Evolutionary conservation across 129 eudicot species (phyloP).

Genomic region (Erigeron canadensis): DNA sequence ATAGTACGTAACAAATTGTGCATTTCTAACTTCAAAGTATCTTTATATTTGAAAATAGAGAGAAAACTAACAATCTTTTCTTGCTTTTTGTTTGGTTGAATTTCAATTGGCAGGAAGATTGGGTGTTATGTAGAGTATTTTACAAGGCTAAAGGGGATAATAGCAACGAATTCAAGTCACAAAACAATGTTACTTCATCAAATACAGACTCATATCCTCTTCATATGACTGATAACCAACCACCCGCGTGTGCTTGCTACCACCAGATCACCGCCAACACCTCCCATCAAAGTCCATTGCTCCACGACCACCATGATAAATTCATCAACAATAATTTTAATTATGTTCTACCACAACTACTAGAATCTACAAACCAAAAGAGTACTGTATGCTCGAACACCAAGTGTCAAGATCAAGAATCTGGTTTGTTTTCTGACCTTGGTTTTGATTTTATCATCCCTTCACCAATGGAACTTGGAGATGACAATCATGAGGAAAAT

Average conservation of each 20-base stretch:
- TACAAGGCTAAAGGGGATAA: conserved; percentile 65
- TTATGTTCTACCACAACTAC: conserved; percentile 11
- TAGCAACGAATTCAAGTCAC: conserved; percentile 32
- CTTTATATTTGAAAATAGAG: background rate
- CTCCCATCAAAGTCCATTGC: conserved; percentile 25
- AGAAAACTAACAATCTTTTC: conserved; percentile 13
- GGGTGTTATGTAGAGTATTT: conserved; percentile 94
- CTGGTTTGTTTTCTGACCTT: conserved; percentile 31
- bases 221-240: conserved; percentile 15
- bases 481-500: conserved; percentile 30
- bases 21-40: background rate
- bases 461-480: conserved; percentile 26
- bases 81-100: conserved; percentile 13
- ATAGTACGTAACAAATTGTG: background rate
- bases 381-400: conserved; percentile 2
- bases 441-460: conserved; percentile 37
- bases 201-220: conserved; percentile 23
- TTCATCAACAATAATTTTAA: conserved; percentile 27
- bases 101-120: conserved; percentile 73
- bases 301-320: conserved; percentile 20
- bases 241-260: conserved; percentile 28
- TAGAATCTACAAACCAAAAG: conserved; percentile 27
- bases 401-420: conserved; percentile 35
- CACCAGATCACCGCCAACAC: conserved; percentile 30
- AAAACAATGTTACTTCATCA: conserved; percentile 33